Evolutionary conservation across 768 basidiomycete genomes (phyloP).

Genomic region (Rossbeevera mucosa): DNA sequence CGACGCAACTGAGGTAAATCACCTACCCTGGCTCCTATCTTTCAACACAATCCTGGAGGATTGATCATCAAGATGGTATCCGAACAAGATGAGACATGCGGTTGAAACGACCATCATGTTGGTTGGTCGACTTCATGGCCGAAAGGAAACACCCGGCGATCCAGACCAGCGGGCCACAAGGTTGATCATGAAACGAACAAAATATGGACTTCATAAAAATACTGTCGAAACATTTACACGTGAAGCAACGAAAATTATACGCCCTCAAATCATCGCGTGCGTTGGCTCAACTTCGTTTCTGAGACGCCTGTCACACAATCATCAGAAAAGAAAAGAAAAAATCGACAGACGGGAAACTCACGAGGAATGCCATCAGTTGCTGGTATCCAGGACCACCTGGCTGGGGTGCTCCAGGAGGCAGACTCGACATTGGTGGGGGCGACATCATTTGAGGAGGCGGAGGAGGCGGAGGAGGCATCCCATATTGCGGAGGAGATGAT

Average conservation of each 20-base stretch:
- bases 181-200: conserved; percentile 1
- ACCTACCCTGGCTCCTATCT: not conserved
- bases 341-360: conserved; percentile 29
- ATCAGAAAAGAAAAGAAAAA: not conserved
- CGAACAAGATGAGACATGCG: not conserved
- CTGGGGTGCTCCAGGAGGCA: conserved; percentile 39
- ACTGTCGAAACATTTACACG: conserved; percentile 15
- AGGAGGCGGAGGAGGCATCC: conserved; percentile 38
- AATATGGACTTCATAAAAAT: conserved; percentile 28
- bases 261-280: not conserved
- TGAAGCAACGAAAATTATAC: not conserved
- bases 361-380: conserved; percentile 67
- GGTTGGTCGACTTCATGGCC: not conserved
- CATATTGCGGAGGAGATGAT: conserved; percentile 28
- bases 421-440: conserved; percentile 38
- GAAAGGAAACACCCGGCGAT: not conserved
- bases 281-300: conserved; percentile 23
- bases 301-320: conserved; percentile 17
- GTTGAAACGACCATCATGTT: not conserved
- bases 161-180: not conserved
- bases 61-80: not conserved
- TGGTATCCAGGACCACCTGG: conserved; percentile 48
- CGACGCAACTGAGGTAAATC: not conserved
- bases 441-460: conserved; percentile 44
- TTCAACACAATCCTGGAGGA: not conserved